A percentile compares a stretch with the other conserved stretches of the same genome.
phyloP scores from a whole-genome alignment of 495 filamentous ascomycete genomes.

The Apodospora peruviana region DNA sequence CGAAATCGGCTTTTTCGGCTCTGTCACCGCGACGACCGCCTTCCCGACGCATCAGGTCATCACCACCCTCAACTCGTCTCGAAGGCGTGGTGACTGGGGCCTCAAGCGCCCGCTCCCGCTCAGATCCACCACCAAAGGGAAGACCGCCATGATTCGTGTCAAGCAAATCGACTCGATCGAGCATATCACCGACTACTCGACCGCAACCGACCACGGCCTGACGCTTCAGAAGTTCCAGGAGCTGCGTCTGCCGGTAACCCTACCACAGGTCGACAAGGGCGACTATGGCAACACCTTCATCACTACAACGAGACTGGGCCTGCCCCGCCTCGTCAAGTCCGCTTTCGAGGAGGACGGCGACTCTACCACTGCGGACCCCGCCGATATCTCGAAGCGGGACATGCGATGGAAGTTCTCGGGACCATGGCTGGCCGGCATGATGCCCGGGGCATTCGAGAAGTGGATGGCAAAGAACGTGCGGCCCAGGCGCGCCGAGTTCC shows the following conservation, averaged over 20 bases:
- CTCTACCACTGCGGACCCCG: slow-evolving; percentile 34
- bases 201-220: slow-evolving; percentile 73
- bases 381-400: slow-evolving; percentile 22
- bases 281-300: slow-evolving; percentile 10
- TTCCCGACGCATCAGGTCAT: slow-evolving; percentile 84
- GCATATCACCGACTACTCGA: slow-evolving; percentile 86
- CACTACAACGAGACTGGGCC: slow-evolving; percentile 9
- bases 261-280: slow-evolving; percentile 18
- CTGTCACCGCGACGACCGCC: slow-evolving; percentile 64
- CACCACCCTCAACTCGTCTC: slow-evolving; percentile 70
- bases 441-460: slow-evolving; percentile 61
- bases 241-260: slow-evolving; percentile 46
- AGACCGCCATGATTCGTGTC: slow-evolving; percentile 65
- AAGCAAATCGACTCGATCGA: slow-evolving; percentile 76
- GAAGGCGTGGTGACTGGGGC: slow-evolving; percentile 83
- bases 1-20: slow-evolving; percentile 35
- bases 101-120: slow-evolving; percentile 80
- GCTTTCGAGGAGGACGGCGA: slow-evolving; percentile 58
- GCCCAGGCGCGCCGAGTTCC: slow-evolving; percentile 55
- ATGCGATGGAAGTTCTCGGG: slow-evolving; percentile 70
- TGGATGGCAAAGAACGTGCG: slow-evolving; percentile 60
- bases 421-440: slow-evolving; percentile 76
- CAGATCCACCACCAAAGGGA: slow-evolving; percentile 64
- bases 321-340: slow-evolving; percentile 18
- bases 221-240: slow-evolving; percentile 87